Conservation (phyloP, 2,329 filamentous ascomycete genomes). For the Dothistroma pini region DNA sequence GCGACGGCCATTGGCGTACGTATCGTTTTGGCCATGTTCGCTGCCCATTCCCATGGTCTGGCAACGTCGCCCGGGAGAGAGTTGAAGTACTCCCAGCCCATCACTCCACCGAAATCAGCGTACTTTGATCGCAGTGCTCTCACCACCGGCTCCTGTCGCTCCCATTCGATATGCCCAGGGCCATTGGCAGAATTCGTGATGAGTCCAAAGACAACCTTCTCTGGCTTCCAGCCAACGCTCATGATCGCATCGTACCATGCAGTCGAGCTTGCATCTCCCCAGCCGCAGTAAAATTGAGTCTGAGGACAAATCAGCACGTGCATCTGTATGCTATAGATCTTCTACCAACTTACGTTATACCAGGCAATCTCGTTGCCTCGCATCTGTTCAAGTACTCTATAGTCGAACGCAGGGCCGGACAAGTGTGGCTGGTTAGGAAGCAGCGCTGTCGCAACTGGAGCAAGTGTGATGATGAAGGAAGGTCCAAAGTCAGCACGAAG, state of each 20-base stretch:
- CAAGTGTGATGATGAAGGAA: conserved; percentile 72
- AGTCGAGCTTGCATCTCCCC: conserved; percentile 62
- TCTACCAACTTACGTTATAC: conserved; percentile 59
- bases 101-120: conserved; percentile 75
- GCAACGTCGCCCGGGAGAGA: conserved; percentile 60
- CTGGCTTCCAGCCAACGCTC: conserved; percentile 64
- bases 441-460: conserved; percentile 75
- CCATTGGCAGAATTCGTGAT: conserved; percentile 71
- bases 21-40: conserved; percentile 55
- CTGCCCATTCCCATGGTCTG: conserved; percentile 75
- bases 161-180: conserved; percentile 57
- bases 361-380: conserved; percentile 66
- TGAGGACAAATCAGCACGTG: conserved; percentile 2
- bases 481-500: conserved; percentile 62
- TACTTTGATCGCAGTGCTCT: conserved; percentile 57
- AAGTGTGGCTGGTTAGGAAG: conserved; percentile 58
- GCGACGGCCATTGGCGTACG: conserved; percentile 32
- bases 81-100: conserved; percentile 97
- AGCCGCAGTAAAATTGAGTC: conserved; percentile 88
- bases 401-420: conserved; percentile 68
- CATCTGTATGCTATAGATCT: neutral
- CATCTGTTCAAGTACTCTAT: conserved; percentile 67
- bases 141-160: conserved; percentile 56
- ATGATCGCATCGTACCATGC: conserved; percentile 53
- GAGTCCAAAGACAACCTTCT: conserved; percentile 74